Percentiles rank a stretch among this genome's conserved stretches.
Conservation (phyloP, 352 stramenopile genomes). For the Phytophthora sp. region DNA sequence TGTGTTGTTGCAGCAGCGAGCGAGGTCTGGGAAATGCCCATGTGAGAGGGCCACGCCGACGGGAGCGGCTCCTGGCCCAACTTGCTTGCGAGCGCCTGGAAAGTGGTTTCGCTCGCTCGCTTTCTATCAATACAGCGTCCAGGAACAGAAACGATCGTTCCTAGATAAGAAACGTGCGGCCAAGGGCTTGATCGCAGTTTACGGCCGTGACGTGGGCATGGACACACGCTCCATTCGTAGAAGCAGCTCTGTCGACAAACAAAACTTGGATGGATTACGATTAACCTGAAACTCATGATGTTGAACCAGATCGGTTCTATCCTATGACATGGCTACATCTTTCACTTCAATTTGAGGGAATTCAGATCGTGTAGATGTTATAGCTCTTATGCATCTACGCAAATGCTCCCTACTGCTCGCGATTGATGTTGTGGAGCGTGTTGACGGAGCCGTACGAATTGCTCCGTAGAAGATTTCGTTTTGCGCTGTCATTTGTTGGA, state of each 20-base stretch:
- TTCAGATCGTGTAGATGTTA: conserved; percentile 8
- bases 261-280: no score
- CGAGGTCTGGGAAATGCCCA: conserved; percentile 10
- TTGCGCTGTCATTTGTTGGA: conserved; percentile 3
- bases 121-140: conserved; percentile 21
- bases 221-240: conserved; percentile 19
- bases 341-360: no score
- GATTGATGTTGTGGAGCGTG: conserved; percentile 19
- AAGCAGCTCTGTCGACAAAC: conserved; percentile 1
- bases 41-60: conserved; percentile 7
- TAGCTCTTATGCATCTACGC: background rate
- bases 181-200: no score
- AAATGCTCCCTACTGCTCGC: conserved; percentile 21
- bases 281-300: no score
- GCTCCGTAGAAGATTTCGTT: conserved; percentile 11
- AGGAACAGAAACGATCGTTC: conserved; percentile 9
- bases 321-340: conserved; percentile 15
- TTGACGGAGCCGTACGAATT: conserved; percentile 32
- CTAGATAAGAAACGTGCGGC: conserved; percentile 17
- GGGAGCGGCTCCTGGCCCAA: background rate
- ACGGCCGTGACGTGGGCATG: conserved; percentile 12
- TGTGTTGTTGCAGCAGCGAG: conserved; percentile 6
- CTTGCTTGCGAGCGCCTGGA: background rate
- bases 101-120: conserved; percentile 19
- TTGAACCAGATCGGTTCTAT: conserved; percentile 6